Conservation (phyloP, 768 basidiomycete species). For the Tulasnella sp. region DNA sequence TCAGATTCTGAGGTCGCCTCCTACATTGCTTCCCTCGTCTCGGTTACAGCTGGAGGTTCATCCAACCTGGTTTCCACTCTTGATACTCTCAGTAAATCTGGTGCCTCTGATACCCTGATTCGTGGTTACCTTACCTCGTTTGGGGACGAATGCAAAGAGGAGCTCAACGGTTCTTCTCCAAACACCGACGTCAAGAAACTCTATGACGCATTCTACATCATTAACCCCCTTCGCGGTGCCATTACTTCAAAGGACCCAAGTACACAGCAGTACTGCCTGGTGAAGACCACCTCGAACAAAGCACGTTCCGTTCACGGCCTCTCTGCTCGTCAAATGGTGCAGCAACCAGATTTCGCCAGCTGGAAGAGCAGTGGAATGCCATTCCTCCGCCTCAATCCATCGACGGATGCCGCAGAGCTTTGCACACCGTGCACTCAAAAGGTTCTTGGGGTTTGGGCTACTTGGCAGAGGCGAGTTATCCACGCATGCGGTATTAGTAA, state of each 20-base stretch:
- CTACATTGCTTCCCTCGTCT: conserved; percentile 52
- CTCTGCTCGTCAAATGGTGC: background rate
- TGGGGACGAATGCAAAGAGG: conserved; percentile 52
- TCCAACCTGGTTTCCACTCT: conserved; percentile 36
- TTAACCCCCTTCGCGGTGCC: conserved; percentile 51
- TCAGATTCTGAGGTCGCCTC: conserved; percentile 38
- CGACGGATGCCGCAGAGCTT: conserved; percentile 37
- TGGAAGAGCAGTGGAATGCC: conserved; percentile 34
- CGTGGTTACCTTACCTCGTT: conserved; percentile 53
- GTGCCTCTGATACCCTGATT: conserved; percentile 35
- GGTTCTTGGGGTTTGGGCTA: conserved; percentile 62
- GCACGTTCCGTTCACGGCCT: background rate
- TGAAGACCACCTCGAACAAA: conserved; percentile 36
- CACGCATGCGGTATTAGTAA: conserved; percentile 62
- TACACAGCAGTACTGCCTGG: conserved; percentile 52
- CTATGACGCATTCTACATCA: conserved; percentile 71
- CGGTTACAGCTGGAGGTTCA: conserved; percentile 31
- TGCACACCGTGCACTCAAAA: conserved; percentile 76
- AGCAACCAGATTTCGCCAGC: conserved; percentile 33
- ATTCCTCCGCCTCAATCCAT: conserved; percentile 67
- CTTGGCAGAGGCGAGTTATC: conserved; percentile 53
- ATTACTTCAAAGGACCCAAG: conserved; percentile 64
- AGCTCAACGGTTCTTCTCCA: conserved; percentile 43
- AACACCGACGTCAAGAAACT: conserved; percentile 40
- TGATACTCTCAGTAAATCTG: conserved; percentile 30